Base-by-base conservation (phyloP, 768 basidiomycete species). In the Tricholoma terreum region DNA sequence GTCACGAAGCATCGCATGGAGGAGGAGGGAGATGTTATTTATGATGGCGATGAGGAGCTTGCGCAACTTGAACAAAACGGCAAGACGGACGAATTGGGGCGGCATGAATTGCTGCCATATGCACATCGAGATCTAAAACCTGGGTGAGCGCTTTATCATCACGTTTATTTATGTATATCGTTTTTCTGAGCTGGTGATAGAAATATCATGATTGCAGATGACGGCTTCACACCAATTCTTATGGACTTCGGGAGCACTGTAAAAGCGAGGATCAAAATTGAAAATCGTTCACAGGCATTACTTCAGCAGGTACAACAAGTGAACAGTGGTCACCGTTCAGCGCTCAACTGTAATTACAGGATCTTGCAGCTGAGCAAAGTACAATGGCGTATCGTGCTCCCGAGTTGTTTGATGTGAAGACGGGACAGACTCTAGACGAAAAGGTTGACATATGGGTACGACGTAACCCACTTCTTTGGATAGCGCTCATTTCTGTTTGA, bases 301-400 rank as follows among this genome's bases (percentile, higher is more conserved):
- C 65, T 90, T 15, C 94, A 98, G 63, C 97, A 98, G 78, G 90
- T 89, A 56, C 52, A 73, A 58, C 43, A 33, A 11, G 17, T 31
- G 2, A 24, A 38, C 15, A 12, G n/a, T 22, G 54, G 12, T 22
- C 17, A 31, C 40, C 35, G 36, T 52, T 43, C 10, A 14, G 35
- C 63, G 2, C 51, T 58, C 52, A 48, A 22, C 54, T 42, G 22
- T 9, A n/a, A 45, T 30, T 24, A 58, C 17, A 91, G 84, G 97
- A 99, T 69, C 85, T 96, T 61, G 97, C 97, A 2, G 94, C 93
- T 15, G 97, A 99, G 71, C 95, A 96, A 71, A 96, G 94, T 62
- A 94, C 94, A 11, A 98, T 99, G 97, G 92, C 97, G 0, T 99
- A 96, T 65, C 87, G 97, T 17, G 95, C 97, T 1, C 97, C 97